Base-by-base conservation (phyloP, 2,329 filamentous ascomycete genomes). In the Beauveria scarabaeidicola region DNA sequence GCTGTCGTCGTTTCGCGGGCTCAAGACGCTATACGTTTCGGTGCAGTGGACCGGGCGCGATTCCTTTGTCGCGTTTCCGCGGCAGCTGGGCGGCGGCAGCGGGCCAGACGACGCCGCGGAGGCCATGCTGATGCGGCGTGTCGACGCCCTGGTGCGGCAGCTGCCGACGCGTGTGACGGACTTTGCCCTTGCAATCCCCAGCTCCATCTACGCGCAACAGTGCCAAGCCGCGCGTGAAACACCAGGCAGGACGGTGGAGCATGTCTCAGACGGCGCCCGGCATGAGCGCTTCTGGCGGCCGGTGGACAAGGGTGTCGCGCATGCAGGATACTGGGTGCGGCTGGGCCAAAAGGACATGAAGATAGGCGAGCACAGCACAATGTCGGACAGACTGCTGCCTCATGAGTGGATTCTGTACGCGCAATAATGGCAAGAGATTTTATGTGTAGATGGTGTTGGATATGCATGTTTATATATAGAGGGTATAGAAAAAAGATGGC, bases 311-410 rank as follows among this genome's bases (percentile, higher is more conserved):
- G 60, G 60, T 9, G 10, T 29, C n/a, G 60, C 62, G 4, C 57
- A 63, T 13, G 52, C 46, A 1, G 68, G 68, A 5, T 69, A 70
- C 32, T 70, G 68, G 66, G 55, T 70, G 7, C 65, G 63, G 9
- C n/a, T 69, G 13, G 67, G 68, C 1, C 61, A 66, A 17, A 64
- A 58, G 13, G 64, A 68, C 32, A 56, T 63, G 60, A 25, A 44
- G n/a, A 27, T 51, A 13, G 54, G 53, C 32, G 40, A 44, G 29
- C 41, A 59, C 8, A 25, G 50, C 50, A 48, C 5, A 19, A 13
- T 47, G 41, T 40, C 32, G 19, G 57, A 59, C 23, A 29, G 21
- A 2, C n/a, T 59, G 21, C 32, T 29, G 5, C 50, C 57, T 9
- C 57, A 59, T 19, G 50, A 59, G 8, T 53, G 41, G 57, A 59